A percentile compares a stretch with the other conserved stretches of the same genome.
These are phyloP conservation scores for Malus hybrid DNA, from an alignment of 331 rosid species.

Conservation along the genomic window DNA sequence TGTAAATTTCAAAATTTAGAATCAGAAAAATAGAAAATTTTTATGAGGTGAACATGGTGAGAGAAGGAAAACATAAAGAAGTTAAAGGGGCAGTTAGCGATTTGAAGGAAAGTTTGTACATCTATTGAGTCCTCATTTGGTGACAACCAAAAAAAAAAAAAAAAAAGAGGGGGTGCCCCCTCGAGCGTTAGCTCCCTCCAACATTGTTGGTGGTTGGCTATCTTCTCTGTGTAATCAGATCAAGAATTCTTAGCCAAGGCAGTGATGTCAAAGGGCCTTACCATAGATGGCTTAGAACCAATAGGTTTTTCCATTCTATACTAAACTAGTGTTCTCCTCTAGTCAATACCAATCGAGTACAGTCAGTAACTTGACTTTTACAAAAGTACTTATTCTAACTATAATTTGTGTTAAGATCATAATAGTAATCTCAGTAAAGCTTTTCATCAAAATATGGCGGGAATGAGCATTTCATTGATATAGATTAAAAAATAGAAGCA, in stretches of 20 bases:
- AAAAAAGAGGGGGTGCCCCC: no score
- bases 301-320: background rate
- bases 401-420: background rate
- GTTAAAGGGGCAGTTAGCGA: background rate
- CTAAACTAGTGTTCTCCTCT: background rate
- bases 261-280: background rate
- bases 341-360: no score
- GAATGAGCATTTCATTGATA: background rate
- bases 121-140: background rate
- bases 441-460: background rate
- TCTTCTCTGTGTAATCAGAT: background rate
- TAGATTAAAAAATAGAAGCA: background rate
- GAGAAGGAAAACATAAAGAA: background rate
- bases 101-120: background rate
- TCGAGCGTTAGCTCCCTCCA: background rate
- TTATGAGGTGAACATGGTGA: background rate
- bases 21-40: background rate
- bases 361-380: background rate
- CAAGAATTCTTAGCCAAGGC: background rate
- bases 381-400: background rate
- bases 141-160: no score
- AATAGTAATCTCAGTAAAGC: no score
- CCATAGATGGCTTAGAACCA: background rate
- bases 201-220: background rate
- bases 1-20: background rate